Conservation (phyloP, 331 rosid genomes). For the Acacia pycnantha region DNA sequence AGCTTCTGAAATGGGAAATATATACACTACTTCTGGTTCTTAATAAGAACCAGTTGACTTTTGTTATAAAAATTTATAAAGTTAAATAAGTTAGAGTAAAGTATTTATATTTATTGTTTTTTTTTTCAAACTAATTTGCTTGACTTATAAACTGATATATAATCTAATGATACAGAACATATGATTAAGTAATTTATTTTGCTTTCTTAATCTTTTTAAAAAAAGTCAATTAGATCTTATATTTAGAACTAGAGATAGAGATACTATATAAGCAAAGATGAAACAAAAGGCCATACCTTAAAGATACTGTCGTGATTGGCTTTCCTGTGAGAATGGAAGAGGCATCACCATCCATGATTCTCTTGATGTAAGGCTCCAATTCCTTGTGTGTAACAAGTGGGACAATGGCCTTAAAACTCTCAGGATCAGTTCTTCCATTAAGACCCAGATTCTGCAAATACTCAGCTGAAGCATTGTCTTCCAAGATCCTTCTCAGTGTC, state of each 20-base stretch:
- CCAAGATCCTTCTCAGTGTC: neutral
- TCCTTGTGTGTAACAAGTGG: neutral
- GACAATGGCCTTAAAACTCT: neutral
- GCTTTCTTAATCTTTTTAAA: too few relatives aligned
- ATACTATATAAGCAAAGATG: neutral
- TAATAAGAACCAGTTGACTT: too few relatives aligned
- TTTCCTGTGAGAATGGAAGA: neutral
- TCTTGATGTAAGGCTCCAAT: neutral
- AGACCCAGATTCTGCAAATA: neutral
- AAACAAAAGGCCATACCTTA: neutral
- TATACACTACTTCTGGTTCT: too few relatives aligned
- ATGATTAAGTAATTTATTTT: too few relatives aligned
- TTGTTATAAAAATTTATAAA: too few relatives aligned
- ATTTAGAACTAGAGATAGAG: too few relatives aligned
- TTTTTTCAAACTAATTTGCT: too few relatives aligned
- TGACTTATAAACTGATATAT: too few relatives aligned
- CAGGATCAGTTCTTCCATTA: neutral
- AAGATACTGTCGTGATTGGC: neutral
- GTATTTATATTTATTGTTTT: too few relatives aligned
- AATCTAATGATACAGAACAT: too few relatives aligned
- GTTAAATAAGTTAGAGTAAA: too few relatives aligned
- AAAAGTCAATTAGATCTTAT: too few relatives aligned
- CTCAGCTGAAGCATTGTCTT: neutral
- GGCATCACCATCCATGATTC: neutral
- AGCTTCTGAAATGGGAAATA: neutral